Conservation (phyloP, 2,329 filamentous ascomycete genomes). For the Seiridium unicorne region DNA sequence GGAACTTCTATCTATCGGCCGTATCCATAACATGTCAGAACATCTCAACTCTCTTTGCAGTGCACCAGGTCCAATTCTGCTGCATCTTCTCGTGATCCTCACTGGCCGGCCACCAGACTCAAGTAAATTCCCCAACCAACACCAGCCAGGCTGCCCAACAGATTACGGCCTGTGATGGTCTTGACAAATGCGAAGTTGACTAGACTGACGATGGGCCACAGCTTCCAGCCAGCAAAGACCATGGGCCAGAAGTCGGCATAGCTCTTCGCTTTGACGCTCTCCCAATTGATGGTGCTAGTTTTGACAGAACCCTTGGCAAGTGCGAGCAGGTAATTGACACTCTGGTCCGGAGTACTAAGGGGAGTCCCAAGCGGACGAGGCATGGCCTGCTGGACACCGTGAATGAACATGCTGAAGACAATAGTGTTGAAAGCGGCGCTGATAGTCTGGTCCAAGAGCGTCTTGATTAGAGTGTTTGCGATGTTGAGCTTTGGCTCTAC, state of each 20-base stretch:
- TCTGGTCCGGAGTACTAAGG: slow-evolving; percentile 32
- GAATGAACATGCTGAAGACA: slow-evolving; percentile 50
- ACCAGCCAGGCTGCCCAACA: slow-evolving; percentile 71
- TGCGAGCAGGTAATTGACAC: slow-evolving; percentile 23
- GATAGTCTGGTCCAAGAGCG: slow-evolving; percentile 66
- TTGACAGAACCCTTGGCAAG: slow-evolving; percentile 34
- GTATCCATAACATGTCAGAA: background rate
- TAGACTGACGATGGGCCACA: slow-evolving; percentile 71
- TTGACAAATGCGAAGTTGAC: slow-evolving; percentile 68
- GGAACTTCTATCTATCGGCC: background rate
- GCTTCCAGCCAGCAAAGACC: slow-evolving; percentile 66
- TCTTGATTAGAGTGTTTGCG: slow-evolving; percentile 65
- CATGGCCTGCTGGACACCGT: slow-evolving; percentile 54
- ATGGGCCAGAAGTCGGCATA: slow-evolving; percentile 61
- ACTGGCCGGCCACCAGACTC: slow-evolving; percentile 53
- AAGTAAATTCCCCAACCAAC: slow-evolving; percentile 75
- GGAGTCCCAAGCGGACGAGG: slow-evolving; percentile 25
- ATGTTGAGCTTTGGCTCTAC: slow-evolving; percentile 54
- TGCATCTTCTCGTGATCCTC: background rate
- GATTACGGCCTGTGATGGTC: slow-evolving; percentile 67
- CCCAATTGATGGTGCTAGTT: slow-evolving; percentile 44
- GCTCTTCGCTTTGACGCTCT: slow-evolving; percentile 39
- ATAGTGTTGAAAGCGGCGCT: slow-evolving; percentile 64
- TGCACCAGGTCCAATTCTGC: background rate
- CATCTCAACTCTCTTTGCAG: background rate